Base-by-base conservation (phyloP, 75 land plant genomes). In the Picea sitchensis region DNA sequence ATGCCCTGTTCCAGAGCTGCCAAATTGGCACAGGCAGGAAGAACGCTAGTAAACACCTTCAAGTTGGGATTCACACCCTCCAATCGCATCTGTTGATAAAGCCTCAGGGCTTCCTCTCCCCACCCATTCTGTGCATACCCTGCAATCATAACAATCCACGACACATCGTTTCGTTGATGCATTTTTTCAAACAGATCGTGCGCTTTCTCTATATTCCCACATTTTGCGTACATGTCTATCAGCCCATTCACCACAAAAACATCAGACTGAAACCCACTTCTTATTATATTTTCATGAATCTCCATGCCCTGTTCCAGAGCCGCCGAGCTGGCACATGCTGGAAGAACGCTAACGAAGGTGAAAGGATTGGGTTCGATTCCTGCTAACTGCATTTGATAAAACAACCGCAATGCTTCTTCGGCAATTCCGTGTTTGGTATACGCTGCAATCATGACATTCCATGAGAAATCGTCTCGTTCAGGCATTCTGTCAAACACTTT, bases 381-480 rank as follows among this genome's bases (percentile, higher is more conserved):
- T 36, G 56, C 31, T 20, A 21, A 21, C 18, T 75, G 74, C 87
- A 73, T 82, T 58, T 44, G 15, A 36, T 74, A 73, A 54, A 77
- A 86, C 47, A 88, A 31, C 5, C 79, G 59, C 2, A 88, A 17
- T 20, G 88, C 84, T 61, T 85, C 76, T 58, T 63, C 61, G 56
- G 62, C 30, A 4, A 59, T 61, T 1, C 83, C 83, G 81, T 77
- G 78, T 21, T 32, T 54, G 1, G 79, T 75, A 79, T 86, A 83
- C 20, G 77, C 90, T 69, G 77, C 80, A 31, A 88, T 88, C 81
- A 88, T 88, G 14, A 79, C 76, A 59, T 80, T 86, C 82, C 84
- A 80, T 18, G 75, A 57, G 59, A 78, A 81, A 2, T 81, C 76
- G 76, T 88, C 83, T 58, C 51, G 76, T 2, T 38, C 23, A 23